A percentile compares a stretch with the other conserved stretches of the same genome.
phyloP scores from a whole-genome alignment of 2,329 filamentous ascomycete genomes.

The Apiospora marii region DNA sequence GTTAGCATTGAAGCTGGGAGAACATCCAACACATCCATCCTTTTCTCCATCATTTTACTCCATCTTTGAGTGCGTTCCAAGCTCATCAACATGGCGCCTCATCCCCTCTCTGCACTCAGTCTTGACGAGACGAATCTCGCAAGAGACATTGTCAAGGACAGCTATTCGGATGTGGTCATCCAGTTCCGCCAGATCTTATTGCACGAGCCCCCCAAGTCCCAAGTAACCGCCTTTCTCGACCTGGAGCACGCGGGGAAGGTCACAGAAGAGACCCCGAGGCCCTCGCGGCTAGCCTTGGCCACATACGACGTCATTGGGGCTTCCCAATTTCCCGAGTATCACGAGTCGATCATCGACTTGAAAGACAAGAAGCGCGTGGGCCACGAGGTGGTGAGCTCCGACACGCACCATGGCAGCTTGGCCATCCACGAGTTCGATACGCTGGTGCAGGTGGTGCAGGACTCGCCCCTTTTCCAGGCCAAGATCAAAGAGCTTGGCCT shows the following conservation, averaged over 20 bases:
- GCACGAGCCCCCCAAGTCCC: slow-evolving; percentile 10
- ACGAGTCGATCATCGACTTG: background rate
- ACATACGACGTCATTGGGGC: slow-evolving; percentile 9
- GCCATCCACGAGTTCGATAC: slow-evolving; percentile 44
- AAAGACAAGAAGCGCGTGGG: background rate
- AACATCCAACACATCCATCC: background rate
- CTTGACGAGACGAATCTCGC: slow-evolving; percentile 4
- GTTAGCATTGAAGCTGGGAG: background rate
- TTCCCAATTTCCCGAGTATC: background rate
- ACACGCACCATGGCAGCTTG: background rate
- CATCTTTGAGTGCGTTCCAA: background rate
- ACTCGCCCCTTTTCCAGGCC: slow-evolving; percentile 54
- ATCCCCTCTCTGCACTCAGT: slow-evolving; percentile 6
- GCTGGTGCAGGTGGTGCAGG: slow-evolving; percentile 40
- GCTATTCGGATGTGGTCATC: background rate
- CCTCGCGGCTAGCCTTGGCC: background rate
- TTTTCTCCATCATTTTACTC: background rate
- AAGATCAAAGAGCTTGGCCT: slow-evolving; percentile 56
- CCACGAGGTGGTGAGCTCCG: slow-evolving; percentile 17
- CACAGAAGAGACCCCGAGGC: background rate
- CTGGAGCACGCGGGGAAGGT: slow-evolving; percentile 10
- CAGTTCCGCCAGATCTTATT: slow-evolving; percentile 17
- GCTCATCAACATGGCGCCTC: background rate
- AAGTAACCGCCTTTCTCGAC: slow-evolving; percentile 2
- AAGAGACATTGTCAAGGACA: background rate